Conservation (phyloP, 805 yeast species). For the Phaffomyces antillensis region DNA sequence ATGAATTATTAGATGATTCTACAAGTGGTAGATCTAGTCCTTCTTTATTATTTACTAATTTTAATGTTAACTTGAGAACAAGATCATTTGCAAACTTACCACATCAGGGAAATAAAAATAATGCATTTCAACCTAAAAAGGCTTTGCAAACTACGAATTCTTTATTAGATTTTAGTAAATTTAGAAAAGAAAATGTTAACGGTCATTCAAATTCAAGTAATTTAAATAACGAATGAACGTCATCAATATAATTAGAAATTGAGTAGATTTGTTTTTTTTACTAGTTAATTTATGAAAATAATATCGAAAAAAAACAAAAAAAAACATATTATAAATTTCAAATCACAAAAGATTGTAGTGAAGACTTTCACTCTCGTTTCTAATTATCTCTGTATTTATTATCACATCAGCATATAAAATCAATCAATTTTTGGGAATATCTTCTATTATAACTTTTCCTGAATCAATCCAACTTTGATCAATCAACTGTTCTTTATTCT, state of each 20-base stretch:
- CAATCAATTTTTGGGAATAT: constrained; percentile 14
- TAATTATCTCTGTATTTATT: no score
- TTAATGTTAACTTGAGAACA: constrained; percentile 16
- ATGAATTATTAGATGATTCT: constrained; percentile 4
- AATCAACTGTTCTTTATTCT: constrained; percentile 63
- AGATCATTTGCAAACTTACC: constrained; percentile 20
- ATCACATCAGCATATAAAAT: no score
- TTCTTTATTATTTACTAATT: constrained; percentile 10
- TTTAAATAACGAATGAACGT: no score
- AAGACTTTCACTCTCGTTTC: no score
- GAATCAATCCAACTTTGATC: constrained; percentile 69
- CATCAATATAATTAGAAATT: no score
- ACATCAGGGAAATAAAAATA: background rate
- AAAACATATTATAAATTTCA: no score
- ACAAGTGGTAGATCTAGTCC: constrained; percentile 20
- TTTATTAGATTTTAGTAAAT: constrained; percentile 17
- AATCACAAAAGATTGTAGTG: no score
- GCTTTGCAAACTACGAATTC: constrained; percentile 10
- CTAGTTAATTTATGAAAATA: background rate
- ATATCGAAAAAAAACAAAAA: no score
- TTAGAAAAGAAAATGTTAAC: constrained; percentile 8
- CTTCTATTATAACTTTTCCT: constrained; percentile 54
- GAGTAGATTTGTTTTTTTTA: background rate
- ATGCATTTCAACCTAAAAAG: constrained; percentile 13
- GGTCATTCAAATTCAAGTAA: background rate